Conservation (phyloP, 2,329 filamentous ascomycete species). For the Scedosporium aurantiacum region DNA sequence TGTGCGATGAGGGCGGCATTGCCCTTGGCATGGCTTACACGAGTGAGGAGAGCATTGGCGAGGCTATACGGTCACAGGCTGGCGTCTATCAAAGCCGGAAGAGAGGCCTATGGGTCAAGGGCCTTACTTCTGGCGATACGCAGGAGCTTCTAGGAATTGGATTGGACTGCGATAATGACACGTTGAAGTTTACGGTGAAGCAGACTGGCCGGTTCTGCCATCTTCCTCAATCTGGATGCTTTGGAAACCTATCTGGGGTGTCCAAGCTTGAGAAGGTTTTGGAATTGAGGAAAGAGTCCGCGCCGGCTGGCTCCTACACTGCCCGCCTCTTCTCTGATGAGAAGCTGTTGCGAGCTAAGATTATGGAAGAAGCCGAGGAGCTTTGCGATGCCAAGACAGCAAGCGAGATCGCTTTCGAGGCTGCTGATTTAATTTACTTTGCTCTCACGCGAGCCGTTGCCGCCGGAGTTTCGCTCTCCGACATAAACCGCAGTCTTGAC, state of each 20-base stretch:
- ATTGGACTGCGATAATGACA: constrained; percentile 89
- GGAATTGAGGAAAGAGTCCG: constrained; percentile 66
- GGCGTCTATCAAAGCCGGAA: constrained; percentile 96
- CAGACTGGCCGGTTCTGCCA: constrained; percentile 95
- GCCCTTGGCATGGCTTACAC: constrained; percentile 90
- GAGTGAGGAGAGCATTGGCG: constrained; percentile 77
- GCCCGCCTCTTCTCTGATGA: constrained; percentile 84
- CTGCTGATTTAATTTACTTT: constrained; percentile 93
- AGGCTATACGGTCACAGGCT: constrained; percentile 65
- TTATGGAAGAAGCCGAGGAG: constrained; percentile 96
- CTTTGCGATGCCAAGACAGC: constrained; percentile 76
- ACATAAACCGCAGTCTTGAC: constrained; percentile 87
- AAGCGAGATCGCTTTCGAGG: constrained; percentile 83
- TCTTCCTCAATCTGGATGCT: constrained; percentile 83
- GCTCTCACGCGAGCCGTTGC: constrained; percentile 80
- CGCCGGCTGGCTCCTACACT: constrained; percentile 86
- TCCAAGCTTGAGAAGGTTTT: constrained; percentile 81
- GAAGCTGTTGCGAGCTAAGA: constrained; percentile 84
- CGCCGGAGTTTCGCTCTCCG: constrained; percentile 72
- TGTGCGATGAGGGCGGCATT: constrained; percentile 76
- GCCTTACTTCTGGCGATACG: constrained; percentile 84
- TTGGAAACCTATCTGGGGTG: constrained; percentile 73
- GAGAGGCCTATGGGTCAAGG: constrained; percentile 93
- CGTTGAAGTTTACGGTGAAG: constrained; percentile 76
- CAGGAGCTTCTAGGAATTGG: constrained; percentile 79